A percentile compares a stretch with the other conserved stretches of the same genome.
Conservation (phyloP, 495 filamentous ascomycete genomes). For the Schizothecium vesticola region DNA sequence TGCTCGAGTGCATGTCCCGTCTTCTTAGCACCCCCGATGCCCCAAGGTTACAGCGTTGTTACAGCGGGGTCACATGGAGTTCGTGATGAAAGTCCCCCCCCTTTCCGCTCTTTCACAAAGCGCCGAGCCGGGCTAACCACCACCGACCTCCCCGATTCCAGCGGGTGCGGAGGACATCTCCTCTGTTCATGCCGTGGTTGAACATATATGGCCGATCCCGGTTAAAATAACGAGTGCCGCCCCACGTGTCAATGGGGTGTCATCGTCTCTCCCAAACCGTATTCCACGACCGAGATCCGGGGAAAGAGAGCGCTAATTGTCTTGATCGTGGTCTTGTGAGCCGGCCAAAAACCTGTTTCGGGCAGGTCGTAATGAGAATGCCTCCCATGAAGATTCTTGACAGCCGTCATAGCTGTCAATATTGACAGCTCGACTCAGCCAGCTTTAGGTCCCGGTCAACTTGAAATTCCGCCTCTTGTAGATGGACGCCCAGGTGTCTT, state of each 20-base stretch:
- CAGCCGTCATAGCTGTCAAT: not conserved
- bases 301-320: not conserved
- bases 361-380: not conserved
- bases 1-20: too few species aligned
- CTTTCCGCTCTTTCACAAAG: not conserved
- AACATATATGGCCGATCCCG: not conserved
- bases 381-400: not conserved
- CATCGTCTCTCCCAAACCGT: not conserved
- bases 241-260: not conserved
- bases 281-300: not conserved
- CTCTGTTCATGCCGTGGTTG: not conserved
- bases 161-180: not conserved
- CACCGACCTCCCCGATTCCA: not conserved
- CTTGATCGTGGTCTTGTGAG: not conserved
- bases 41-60: not conserved
- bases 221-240: not conserved
- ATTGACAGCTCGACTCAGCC: not conserved
- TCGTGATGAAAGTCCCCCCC: not conserved
- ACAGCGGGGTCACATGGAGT: not conserved
- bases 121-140: not conserved
- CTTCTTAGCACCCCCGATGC: not conserved
- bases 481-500: not conserved
- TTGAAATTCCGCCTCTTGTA: not conserved
- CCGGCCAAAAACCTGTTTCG: not conserved
- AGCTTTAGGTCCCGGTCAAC: too few species aligned